phyloP scores from a whole-genome alignment of 768 basidiomycete species.

The Neoboletus brunneissimus region DNA sequence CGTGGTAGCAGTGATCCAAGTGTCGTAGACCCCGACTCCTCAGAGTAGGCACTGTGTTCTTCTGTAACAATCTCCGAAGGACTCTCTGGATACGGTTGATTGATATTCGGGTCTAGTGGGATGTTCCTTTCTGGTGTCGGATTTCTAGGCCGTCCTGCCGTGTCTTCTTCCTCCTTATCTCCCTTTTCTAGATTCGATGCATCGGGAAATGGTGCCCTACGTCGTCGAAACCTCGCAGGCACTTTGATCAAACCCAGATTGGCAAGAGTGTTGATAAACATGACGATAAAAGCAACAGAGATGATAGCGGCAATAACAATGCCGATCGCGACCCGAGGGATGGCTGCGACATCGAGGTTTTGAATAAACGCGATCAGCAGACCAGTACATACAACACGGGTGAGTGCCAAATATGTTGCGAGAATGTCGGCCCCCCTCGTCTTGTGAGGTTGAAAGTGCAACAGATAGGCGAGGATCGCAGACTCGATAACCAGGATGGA shows the following conservation, averaged over 20 bases:
- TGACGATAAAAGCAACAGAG: slow-evolving; percentile 64
- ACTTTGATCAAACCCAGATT: slow-evolving; percentile 40
- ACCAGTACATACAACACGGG: slow-evolving; percentile 66
- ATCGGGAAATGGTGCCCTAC: slow-evolving; percentile 9
- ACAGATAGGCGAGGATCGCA: slow-evolving; percentile 48
- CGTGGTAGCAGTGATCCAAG: slow-evolving; percentile 33
- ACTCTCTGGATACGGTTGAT: slow-evolving; percentile 45
- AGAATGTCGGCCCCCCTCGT: slow-evolving; percentile 72
- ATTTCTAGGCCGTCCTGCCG: slow-evolving; percentile 42
- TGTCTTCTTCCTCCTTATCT: slow-evolving; percentile 17
- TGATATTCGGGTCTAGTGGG: slow-evolving; percentile 39
- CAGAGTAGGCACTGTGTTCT: slow-evolving; percentile 28
- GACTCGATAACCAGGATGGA: slow-evolving; percentile 65
- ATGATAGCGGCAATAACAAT: slow-evolving; percentile 69
- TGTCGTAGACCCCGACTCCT: slow-evolving; percentile 36
- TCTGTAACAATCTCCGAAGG: slow-evolving; percentile 23
- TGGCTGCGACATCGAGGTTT: slow-evolving; percentile 59
- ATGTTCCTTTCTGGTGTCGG: slow-evolving; percentile 51
- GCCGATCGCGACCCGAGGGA: slow-evolving; percentile 80
- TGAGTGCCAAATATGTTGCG: slow-evolving; percentile 59
- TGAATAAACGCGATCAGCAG: slow-evolving; percentile 78
- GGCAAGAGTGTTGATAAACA: slow-evolving; percentile 64
- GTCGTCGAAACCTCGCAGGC: slow-evolving; percentile 19
- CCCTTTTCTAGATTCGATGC: slow-evolving; percentile 31
- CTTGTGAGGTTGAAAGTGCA: slow-evolving; percentile 60